Percentiles rank a stretch among this genome's conserved stretches.
Evolutionary conservation across 2,329 filamentous ascomycete genomes (phyloP).

Genomic region (Alternaria sp.): DNA sequence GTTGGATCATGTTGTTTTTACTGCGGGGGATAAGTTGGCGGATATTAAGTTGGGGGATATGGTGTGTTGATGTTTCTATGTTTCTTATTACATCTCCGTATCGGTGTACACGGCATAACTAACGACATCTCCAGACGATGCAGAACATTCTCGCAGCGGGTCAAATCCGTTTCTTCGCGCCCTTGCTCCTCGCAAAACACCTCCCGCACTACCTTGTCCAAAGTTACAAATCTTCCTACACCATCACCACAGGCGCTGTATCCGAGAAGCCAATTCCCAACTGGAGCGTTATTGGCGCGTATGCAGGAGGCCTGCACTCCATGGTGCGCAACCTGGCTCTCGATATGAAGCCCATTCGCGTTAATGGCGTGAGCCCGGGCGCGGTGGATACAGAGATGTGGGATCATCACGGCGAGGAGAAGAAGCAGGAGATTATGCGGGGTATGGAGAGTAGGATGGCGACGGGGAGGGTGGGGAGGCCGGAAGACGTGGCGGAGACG

Average conservation of each 20-base stretch:
- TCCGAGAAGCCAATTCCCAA: constrained; percentile 59
- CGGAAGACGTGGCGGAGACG: constrained; percentile 50
- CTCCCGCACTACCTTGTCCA: constrained; percentile 53
- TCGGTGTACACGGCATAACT: background rate
- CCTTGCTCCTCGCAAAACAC: constrained; percentile 61
- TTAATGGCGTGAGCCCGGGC: constrained; percentile 68
- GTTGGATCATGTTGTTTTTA: constrained; percentile 65
- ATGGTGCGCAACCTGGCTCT: constrained; percentile 64
- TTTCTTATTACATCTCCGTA: no score
- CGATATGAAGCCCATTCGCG: constrained; percentile 67
- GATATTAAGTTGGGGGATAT: constrained; percentile 51
- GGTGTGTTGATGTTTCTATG: no score
- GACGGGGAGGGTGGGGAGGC: constrained; percentile 34
- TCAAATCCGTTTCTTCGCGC: constrained; percentile 59
- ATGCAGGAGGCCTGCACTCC: constrained; percentile 59
- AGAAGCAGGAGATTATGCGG: constrained; percentile 31
- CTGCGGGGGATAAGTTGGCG: constrained; percentile 59
- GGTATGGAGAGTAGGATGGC: constrained; percentile 25
- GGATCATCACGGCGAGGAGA: constrained; percentile 35
- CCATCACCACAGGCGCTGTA: constrained; percentile 62
- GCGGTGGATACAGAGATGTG: constrained; percentile 55
- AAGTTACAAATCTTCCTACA: constrained; percentile 57
- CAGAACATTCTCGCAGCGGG: constrained; percentile 52
- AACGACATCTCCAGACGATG: constrained; percentile 30
- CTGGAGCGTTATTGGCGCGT: constrained; percentile 59